These are phyloP conservation scores for Hortiboletus rubellus DNA, from an alignment of 1,284 basidiomycete genomes.

Conservation along the genomic window DNA sequence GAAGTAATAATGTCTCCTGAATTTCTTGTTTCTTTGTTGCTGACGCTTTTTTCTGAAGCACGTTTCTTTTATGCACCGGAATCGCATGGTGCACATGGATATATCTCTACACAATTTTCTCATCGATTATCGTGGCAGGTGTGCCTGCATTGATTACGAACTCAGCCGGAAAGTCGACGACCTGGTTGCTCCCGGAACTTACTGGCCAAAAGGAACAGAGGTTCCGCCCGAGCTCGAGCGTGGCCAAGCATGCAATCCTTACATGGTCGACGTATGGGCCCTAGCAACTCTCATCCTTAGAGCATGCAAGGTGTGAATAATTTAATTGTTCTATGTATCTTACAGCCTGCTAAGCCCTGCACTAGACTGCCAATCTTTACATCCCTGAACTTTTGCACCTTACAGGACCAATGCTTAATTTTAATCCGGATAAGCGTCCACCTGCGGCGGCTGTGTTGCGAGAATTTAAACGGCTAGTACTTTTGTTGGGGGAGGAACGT, in stretches of 20 bases:
- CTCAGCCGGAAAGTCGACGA: conserved; percentile 54
- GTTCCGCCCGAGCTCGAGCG: conserved; percentile 67
- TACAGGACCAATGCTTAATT: conserved; percentile 55
- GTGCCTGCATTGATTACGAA: conserved; percentile 74
- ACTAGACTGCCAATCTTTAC: conserved; percentile 55
- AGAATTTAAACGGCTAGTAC: conserved; percentile 41
- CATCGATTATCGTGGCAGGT: conserved; percentile 60
- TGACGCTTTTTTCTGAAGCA: conserved; percentile 45
- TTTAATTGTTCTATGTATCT: background rate
- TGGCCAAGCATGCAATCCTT: conserved; percentile 54
- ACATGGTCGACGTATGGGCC: conserved; percentile 72
- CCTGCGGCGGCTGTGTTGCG: conserved; percentile 46
- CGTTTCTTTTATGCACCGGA: conserved; percentile 64
- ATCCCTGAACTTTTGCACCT: conserved; percentile 57
- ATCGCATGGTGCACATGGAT: conserved; percentile 66
- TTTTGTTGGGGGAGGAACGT: conserved; percentile 34
- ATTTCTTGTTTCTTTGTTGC: background rate
- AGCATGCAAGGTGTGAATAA: conserved; percentile 55
- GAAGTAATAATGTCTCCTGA: conserved; percentile 44
- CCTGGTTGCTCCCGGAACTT: conserved; percentile 40
- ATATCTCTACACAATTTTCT: conserved; percentile 68
- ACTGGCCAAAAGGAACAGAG: conserved; percentile 55
- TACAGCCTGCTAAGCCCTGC: conserved; percentile 2
- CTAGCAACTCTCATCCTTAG: conserved; percentile 61
- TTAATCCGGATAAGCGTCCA: conserved; percentile 52